These are phyloP conservation scores for Bathelium albidoporum DNA, from an alignment of 495 filamentous ascomycete genomes.

Conservation along the genomic window DNA sequence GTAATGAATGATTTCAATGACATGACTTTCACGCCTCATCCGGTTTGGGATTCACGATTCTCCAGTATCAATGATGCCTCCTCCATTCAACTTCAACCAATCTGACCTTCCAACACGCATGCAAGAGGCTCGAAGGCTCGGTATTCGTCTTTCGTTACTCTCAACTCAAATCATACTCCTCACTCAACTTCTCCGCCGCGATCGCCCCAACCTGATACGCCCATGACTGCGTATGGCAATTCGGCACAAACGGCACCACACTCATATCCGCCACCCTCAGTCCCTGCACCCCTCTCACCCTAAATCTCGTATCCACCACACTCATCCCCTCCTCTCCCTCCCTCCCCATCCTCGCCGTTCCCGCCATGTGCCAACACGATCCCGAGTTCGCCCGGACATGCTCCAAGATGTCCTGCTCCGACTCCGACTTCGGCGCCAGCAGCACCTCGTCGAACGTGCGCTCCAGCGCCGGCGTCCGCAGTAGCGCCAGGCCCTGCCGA, in stretches of 20 bases:
- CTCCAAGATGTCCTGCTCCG: slow-evolving; percentile 11
- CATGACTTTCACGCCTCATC: too few species aligned
- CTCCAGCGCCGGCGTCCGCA: slow-evolving; percentile 3
- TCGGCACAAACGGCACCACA: slow-evolving; percentile 14
- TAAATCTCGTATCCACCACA: slow-evolving; percentile 17
- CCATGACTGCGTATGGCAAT: slow-evolving; percentile 8
- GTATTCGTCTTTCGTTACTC: too few species aligned
- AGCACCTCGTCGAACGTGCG: background rate
- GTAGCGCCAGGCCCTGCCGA: slow-evolving; percentile 7
- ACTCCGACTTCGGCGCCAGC: background rate
- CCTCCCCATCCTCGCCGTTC: slow-evolving; percentile 22
- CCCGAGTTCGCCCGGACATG: background rate
- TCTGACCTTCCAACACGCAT: too few species aligned
- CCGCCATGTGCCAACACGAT: slow-evolving; percentile 17
- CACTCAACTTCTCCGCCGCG: slow-evolving; percentile 12
- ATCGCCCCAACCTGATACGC: slow-evolving; percentile 20
- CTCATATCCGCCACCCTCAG: slow-evolving; percentile 22
- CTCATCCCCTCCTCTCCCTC: slow-evolving; percentile 6
- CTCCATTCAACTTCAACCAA: too few species aligned
- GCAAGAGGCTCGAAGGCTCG: too few species aligned
- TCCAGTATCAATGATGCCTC: too few species aligned
- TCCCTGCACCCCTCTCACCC: slow-evolving; percentile 15
- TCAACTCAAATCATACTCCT: slow-evolving; percentile 4
- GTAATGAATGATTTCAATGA: background rate
- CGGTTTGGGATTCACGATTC: too few species aligned